phyloP scores from a whole-genome alignment of 2,329 filamentous ascomycete genomes.

The Emydomyces testavorans region DNA sequence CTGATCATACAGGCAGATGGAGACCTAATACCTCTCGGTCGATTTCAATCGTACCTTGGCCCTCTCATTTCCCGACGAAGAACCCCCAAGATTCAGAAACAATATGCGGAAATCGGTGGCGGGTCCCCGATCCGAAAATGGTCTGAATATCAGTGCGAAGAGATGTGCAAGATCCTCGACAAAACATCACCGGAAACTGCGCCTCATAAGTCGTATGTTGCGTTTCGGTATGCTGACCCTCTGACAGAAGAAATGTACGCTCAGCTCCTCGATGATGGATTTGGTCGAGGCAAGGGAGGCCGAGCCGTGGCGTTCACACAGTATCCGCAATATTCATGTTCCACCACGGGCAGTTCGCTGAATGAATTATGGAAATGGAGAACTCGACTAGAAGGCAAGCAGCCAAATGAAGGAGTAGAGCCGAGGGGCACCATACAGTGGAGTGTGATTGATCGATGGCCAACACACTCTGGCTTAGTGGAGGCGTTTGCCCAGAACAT shows the following conservation, averaged over 20 bases:
- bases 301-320: conserved; percentile 94
- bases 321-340: conserved; percentile 97
- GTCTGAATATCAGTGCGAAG: conserved; percentile 84
- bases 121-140: conserved; percentile 97
- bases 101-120: conserved; percentile 89
- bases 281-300: conserved; percentile 79
- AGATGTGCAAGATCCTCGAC: conserved; percentile 98
- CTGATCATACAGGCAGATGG: conserved; percentile 57
- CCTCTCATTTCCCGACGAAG: conserved; percentile 73
- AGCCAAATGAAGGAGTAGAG: conserved; percentile 41
- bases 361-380: conserved; percentile 99
- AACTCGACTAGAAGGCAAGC: conserved; percentile 68
- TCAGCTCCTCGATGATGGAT: conserved; percentile 72
- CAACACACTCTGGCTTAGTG: conserved; percentile 76
- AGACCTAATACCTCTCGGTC: conserved; percentile 90
- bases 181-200: conserved; percentile 82
- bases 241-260: conserved; percentile 91
- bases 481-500: conserved; percentile 91
- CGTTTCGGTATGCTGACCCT: conserved; percentile 88
- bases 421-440: conserved; percentile 67
- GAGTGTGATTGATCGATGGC: conserved; percentile 98
- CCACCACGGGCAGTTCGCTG: conserved; percentile 86
- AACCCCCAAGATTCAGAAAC: conserved; percentile 92
- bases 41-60: conserved; percentile 79
- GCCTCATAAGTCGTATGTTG: conserved; percentile 93